phyloP scores from a whole-genome alignment of 257 asterid genomes.

The Linaria vulgaris region DNA sequence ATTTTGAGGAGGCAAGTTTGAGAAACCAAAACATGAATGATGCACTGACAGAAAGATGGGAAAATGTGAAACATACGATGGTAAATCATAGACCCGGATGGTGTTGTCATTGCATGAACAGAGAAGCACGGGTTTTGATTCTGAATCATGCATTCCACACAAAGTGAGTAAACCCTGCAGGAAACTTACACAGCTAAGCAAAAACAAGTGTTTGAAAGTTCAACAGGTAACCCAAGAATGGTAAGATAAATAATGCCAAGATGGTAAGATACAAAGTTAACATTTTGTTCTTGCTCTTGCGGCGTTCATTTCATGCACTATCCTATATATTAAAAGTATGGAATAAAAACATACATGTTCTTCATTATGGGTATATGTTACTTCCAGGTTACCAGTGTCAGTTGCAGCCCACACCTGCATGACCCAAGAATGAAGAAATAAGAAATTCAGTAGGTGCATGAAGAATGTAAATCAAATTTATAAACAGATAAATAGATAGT shows the following conservation, averaged over 20 bases:
- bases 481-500: conserved; percentile 7
- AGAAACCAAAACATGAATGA: conserved; percentile 17
- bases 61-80: conserved; percentile 64
- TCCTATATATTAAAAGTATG: conserved; percentile 4
- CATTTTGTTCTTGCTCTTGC: not conserved
- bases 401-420: conserved; percentile 85
- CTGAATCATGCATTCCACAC: conserved; percentile 95
- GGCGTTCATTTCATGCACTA: not conserved
- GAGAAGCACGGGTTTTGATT: conserved; percentile 82
- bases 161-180: conserved; percentile 82
- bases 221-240: too few species aligned
- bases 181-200: conserved; percentile 16
- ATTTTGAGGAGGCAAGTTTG: not conserved
- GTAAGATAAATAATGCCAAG: not conserved
- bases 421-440: conserved; percentile 18
- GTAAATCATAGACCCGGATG: conserved; percentile 78
- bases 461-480: not conserved
- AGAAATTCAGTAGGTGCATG: not conserved
- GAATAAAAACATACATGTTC: conserved; percentile 61
- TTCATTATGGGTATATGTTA: conserved; percentile 80
- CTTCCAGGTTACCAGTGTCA: conserved; percentile 85
- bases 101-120: conserved; percentile 83
- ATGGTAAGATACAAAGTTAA: not conserved
- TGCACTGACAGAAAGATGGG: conserved; percentile 15
- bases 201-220: not conserved